Evolutionary conservation across 768 basidiomycete genomes (phyloP), one percentile per base, ranked within the genome.

Genomic region (Amanita inopinata): DNA sequence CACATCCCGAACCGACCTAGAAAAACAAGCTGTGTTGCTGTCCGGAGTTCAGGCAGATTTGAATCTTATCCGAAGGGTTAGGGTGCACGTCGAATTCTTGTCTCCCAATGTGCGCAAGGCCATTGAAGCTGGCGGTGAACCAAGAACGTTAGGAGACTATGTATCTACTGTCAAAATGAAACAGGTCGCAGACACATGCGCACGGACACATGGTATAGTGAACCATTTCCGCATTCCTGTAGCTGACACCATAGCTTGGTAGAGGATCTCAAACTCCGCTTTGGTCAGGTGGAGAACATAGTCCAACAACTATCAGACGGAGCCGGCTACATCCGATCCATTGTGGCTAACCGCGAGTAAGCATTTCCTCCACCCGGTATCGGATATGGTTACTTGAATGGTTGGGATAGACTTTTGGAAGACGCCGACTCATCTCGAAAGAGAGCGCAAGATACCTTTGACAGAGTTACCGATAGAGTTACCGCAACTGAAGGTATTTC

Each of bases 121-220:
- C 2, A 83, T 87, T 33, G 83, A 87, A 45, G 66, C 72, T 0
- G 87, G 84, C 2, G 79, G 78, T 43, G 72, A 66, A 42, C 72
- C 72, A 10, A 68, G 87, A 33, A 83, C 80, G 8, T 59, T 91
- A 30, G 84, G 80, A 8, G 85, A 86, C 56, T 91, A 89, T 58
- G 85, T 91, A 18, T 81, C 81, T 11, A 71, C 68, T 49, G 73
- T 66, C 38, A 86, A 80, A 63, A 91, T 91, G 87, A 72, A 67
- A 51, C 74, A 83, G 55, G 87, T 91, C 1, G 83, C 77, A 2
- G 82, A 82, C 11, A 76, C 72, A 3, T 88, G 85, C 61, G 54
- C 64, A 11, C 69, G 71, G 36, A 78, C 80, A 18, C 82, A 89
- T 64, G 74, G 85, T 83, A 45, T 30, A 73, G 64, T 17, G 17